These are phyloP conservation scores for Cytospora paraplurivora DNA, from an alignment of 2,329 filamentous ascomycete species.

Conservation along the genomic window DNA sequence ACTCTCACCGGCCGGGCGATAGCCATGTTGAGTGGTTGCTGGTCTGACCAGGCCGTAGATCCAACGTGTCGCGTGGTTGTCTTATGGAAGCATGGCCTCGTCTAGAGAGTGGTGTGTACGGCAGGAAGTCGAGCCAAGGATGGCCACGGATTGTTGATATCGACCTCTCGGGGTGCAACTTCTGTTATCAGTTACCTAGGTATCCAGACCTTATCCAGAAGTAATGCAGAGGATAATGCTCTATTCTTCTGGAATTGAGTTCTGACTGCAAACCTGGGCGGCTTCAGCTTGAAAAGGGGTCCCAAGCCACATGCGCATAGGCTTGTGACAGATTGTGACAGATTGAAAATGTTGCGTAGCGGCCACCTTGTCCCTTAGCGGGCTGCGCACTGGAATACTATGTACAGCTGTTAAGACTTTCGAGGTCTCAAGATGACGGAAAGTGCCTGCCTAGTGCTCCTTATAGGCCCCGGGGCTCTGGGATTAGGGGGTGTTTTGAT, in stretches of 20 bases:
- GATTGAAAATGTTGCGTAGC: background rate
- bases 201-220: background rate
- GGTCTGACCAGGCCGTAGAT: conserved; percentile 10
- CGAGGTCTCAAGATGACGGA: background rate
- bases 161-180: background rate
- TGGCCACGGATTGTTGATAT: conserved; percentile 22
- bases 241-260: background rate
- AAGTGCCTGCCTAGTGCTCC: background rate
- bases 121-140: conserved; percentile 17
- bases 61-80: conserved; percentile 5
- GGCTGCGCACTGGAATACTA: background rate
- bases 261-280: conserved; percentile 5
- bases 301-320: conserved; percentile 8
- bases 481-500: background rate
- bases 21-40: conserved; percentile 62
- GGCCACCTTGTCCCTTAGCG: background rate
- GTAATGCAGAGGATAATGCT: background rate
- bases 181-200: background rate
- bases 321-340: background rate
- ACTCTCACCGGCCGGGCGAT: conserved; percentile 83
- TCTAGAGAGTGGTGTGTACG: conserved; percentile 14
- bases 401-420: background rate
- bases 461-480: background rate
- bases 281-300: conserved; percentile 23
- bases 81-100: conserved; percentile 28